Evolutionary conservation across 2,329 filamentous ascomycete genomes (phyloP).

Genomic region (Fusarium continuum): DNA sequence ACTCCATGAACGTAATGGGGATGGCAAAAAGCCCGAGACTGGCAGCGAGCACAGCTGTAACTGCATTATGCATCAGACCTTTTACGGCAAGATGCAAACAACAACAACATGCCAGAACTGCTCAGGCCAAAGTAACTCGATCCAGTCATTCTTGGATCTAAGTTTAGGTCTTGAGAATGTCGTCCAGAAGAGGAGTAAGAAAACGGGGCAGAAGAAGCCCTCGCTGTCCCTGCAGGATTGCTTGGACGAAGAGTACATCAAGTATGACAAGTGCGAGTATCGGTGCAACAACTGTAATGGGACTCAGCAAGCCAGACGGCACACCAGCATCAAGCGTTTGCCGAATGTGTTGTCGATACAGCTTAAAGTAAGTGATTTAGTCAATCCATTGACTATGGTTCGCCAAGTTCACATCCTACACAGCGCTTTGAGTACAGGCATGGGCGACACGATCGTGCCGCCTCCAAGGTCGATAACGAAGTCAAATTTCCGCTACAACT

Average conservation of each 20-base stretch:
- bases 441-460: constrained; percentile 70
- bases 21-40: constrained; percentile 69
- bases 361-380: constrained; percentile 72
- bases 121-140: constrained; percentile 79
- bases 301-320: constrained; percentile 82
- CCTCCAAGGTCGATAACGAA: constrained; percentile 87
- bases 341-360: constrained; percentile 93
- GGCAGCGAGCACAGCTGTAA: constrained; percentile 74
- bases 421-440: constrained; percentile 78
- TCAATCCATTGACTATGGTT: neutral
- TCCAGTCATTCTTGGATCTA: constrained; percentile 91
- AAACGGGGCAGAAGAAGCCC: constrained; percentile 57
- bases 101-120: constrained; percentile 93
- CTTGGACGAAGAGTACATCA: constrained; percentile 85
- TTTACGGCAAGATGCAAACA: constrained; percentile 90
- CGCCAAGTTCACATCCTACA: constrained; percentile 2
- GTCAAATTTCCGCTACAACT: constrained; percentile 87
- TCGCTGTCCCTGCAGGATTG: constrained; percentile 72
- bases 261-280: constrained; percentile 88
- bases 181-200: constrained; percentile 71
- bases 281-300: constrained; percentile 82
- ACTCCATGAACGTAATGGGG: constrained; percentile 83
- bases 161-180: constrained; percentile 84
- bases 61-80: constrained; percentile 93
- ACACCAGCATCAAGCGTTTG: constrained; percentile 83